These are phyloP conservation scores for Silene coronaria DNA, from an alignment of 179 eudicot genomes.

Conservation along the genomic window DNA sequence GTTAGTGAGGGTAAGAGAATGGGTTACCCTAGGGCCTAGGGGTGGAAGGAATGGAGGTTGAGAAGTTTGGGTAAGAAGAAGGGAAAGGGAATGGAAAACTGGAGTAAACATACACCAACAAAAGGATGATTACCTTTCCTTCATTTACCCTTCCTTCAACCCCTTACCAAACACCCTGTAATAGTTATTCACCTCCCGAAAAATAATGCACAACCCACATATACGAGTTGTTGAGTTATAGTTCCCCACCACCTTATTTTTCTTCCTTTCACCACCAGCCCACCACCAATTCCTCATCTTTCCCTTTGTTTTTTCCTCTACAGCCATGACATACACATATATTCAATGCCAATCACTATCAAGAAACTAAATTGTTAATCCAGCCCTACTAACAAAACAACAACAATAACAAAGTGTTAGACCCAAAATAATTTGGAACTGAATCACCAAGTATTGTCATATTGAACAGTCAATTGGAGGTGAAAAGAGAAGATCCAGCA, in stretches of 20 bases:
- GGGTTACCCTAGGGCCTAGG: too few relatives aligned
- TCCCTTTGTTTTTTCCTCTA: neutral
- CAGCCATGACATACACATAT: neutral
- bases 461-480: neutral
- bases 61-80: too few relatives aligned
- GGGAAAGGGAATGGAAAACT: too few relatives aligned
- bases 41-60: too few relatives aligned
- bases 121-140: too few relatives aligned
- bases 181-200: too few relatives aligned
- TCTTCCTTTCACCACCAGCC: neutral
- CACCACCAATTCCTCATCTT: neutral
- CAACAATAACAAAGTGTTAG: neutral
- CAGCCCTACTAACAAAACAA: neutral
- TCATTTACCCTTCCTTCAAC: too few relatives aligned
- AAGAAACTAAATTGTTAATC: too few relatives aligned
- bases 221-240: neutral
- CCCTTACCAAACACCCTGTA: too few relatives aligned
- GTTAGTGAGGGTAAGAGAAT: too few relatives aligned
- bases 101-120: too few relatives aligned
- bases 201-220: neutral
- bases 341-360: neutral
- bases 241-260: neutral
- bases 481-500: neutral
- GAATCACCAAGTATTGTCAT: neutral
- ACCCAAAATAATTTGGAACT: neutral